These are phyloP conservation scores for Lentinus tigrinus DNA, from an alignment of 768 basidiomycete genomes.

Conservation along the genomic window DNA sequence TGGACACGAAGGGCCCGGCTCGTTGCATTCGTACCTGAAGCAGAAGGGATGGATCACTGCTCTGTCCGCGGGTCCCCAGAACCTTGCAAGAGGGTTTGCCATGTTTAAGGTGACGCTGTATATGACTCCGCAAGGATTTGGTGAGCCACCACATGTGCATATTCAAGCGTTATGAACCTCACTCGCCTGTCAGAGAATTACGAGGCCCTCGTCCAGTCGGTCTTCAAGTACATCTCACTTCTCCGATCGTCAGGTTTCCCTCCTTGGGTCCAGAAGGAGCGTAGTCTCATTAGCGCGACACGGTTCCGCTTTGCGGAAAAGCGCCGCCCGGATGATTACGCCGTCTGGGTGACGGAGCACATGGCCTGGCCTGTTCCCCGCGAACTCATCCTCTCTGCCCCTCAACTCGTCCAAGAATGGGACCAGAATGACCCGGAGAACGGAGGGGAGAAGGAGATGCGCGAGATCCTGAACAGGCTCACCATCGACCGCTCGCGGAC, in stretches of 20 bases:
- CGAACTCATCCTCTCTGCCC: slow-evolving; percentile 70
- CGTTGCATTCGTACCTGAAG: slow-evolving; percentile 88
- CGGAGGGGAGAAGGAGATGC: slow-evolving; percentile 45
- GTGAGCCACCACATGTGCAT: slow-evolving; percentile 43
- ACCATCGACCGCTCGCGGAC: slow-evolving; percentile 60
- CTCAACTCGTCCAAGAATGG: slow-evolving; percentile 75
- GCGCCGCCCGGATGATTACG: slow-evolving; percentile 75
- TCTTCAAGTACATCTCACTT: slow-evolving; percentile 79
- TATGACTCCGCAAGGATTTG: slow-evolving; percentile 82
- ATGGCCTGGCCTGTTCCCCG: slow-evolving; percentile 82
- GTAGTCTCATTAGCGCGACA: slow-evolving; percentile 65
- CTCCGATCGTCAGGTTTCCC: slow-evolving; percentile 61
- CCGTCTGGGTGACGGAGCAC: slow-evolving; percentile 67
- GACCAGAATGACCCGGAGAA: slow-evolving; percentile 39
- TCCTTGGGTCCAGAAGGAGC: slow-evolving; percentile 73
- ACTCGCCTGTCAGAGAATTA: slow-evolving; percentile 58
- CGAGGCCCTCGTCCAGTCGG: slow-evolving; percentile 61
- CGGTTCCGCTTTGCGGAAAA: slow-evolving; percentile 90
- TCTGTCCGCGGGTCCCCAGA: slow-evolving; percentile 67
- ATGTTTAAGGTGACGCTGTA: slow-evolving; percentile 84
- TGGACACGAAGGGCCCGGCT: slow-evolving; percentile 93
- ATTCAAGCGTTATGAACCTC: neutral
- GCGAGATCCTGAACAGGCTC: slow-evolving; percentile 60
- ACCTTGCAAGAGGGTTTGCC: slow-evolving; percentile 78
- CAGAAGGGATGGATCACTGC: slow-evolving; percentile 82